Evolutionary conservation across 306 rosid genomes (phyloP), one percentile per base, ranked within the genome.

Genomic region (Lithocarpus polystachyus): DNA sequence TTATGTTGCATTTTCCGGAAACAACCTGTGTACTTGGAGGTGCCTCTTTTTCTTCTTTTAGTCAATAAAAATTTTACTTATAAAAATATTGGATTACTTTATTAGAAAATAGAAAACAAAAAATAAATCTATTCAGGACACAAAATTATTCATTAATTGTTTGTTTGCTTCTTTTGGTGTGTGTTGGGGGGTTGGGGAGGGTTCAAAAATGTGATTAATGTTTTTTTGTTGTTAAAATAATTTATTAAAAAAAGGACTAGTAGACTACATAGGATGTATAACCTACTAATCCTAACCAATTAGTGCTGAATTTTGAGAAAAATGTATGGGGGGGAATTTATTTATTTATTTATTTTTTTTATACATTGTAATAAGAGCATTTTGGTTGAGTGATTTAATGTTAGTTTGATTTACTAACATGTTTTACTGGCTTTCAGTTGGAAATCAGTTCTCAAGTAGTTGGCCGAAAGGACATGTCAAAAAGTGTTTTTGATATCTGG

Each of bases 381-480:
- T 56, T 52, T 29, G 13, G 75, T 71, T 79, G 24, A 57, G 69
- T 56, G 43, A 40, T 69, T 77, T 64, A 23, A 73, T 55, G 52
- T 72, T 80, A 31, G 54, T 54, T 81, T 75, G 59, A 77, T 40
- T 17, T 52, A 15, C 33, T 75, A 26, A 56, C 69, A 3, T 86
- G 76, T 56, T 86, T 86, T 83, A 57, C 73, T 89, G 83, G 76
- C 8, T 24, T 71, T 71, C 88, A 94, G 99, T 82, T 88, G 88
- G 95, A 91, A 57, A 71, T 92, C 61, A 84, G 89, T 76, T 88
- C 97, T 79, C 99, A 94, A 91, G 97, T 92, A 71, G 91, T 94
- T 84, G 99, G 99, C 59, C 86, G 81, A 84, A 94, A 94, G 85
- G 99, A 94, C 84, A 80, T 86, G 77, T 85, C 93, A 56, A 91